A percentile compares a stretch with the other conserved stretches of the same genome.
Evolutionary conservation across 768 basidiomycete genomes (phyloP).

Genomic region (Russula virescens): DNA sequence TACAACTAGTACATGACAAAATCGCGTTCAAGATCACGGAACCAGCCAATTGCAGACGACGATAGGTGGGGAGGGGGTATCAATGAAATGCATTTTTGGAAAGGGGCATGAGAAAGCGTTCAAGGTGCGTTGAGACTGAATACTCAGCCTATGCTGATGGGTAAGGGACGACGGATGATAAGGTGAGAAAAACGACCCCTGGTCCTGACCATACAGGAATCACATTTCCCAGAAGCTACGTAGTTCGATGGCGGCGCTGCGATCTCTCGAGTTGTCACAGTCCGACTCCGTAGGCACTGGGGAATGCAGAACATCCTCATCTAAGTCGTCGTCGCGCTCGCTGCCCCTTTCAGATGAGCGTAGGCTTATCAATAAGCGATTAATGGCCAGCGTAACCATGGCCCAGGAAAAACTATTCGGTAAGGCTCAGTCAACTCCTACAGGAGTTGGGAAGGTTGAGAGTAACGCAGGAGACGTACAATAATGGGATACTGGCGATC

Average conservation of each 20-base stretch:
- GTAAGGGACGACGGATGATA: not conserved
- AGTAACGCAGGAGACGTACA: slow-evolving; percentile 1
- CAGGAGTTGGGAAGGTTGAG: not conserved
- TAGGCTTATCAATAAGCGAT: slow-evolving; percentile 10
- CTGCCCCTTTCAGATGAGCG: not conserved
- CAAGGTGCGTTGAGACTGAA: too few species aligned
- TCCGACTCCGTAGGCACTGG: too few species aligned
- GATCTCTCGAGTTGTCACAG: not conserved
- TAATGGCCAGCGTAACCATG: not conserved
- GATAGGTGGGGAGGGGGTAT: too few species aligned
- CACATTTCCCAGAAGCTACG: not conserved
- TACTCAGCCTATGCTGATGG: too few species aligned
- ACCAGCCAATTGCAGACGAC: too few species aligned
- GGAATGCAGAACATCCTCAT: not conserved
- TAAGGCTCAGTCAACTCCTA: not conserved
- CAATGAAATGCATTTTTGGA: too few species aligned
- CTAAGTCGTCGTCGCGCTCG: not conserved
- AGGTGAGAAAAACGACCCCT: not conserved
- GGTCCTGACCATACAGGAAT: not conserved
- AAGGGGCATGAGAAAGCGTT: too few species aligned
- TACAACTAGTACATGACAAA: too few species aligned
- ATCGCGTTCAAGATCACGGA: too few species aligned
- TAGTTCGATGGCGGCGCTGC: not conserved
- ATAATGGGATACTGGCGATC: not conserved
- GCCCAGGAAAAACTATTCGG: slow-evolving; percentile 14